These are phyloP conservation scores for Jasminum sambac DNA, from an alignment of 257 asterid genomes.

Conservation along the genomic window DNA sequence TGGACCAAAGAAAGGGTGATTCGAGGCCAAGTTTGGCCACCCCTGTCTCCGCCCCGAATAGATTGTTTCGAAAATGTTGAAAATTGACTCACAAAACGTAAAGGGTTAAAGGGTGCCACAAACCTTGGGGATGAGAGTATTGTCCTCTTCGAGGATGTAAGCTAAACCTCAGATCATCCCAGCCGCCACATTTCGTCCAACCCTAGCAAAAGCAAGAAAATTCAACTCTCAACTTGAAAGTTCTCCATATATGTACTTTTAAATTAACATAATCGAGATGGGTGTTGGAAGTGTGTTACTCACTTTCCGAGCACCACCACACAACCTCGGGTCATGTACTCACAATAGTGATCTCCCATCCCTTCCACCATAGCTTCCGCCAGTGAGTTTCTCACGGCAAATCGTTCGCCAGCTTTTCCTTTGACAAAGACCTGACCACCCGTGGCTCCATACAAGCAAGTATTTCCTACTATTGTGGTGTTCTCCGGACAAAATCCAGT, in stretches of 20 bases:
- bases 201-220: slow-evolving; percentile 46
- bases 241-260: background rate
- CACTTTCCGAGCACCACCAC: slow-evolving; percentile 93
- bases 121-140: slow-evolving; percentile 90
- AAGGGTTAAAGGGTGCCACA: slow-evolving; percentile 9
- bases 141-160: slow-evolving; percentile 89
- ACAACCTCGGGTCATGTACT: slow-evolving; percentile 99
- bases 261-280: background rate
- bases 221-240: background rate
- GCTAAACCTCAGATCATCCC: slow-evolving; percentile 98
- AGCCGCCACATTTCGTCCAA: slow-evolving; percentile 97
- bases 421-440: slow-evolving; percentile 86
- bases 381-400: slow-evolving; percentile 92
- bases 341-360: slow-evolving; percentile 93
- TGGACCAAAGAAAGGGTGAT: too few relatives aligned
- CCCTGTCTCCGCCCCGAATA: too few relatives aligned
- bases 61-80: background rate
- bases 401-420: slow-evolving; percentile 97
- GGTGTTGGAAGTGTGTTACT: slow-evolving; percentile 32
- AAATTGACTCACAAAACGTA: background rate
- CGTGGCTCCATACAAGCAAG: slow-evolving; percentile 95
- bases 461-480: slow-evolving; percentile 89
- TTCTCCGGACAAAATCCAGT: slow-evolving; percentile 88
- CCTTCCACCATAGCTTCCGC: slow-evolving; percentile 98
- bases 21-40: too few relatives aligned